phyloP scores from a whole-genome alignment of 495 filamentous ascomycete genomes.

The Neurospora sublineolata region DNA sequence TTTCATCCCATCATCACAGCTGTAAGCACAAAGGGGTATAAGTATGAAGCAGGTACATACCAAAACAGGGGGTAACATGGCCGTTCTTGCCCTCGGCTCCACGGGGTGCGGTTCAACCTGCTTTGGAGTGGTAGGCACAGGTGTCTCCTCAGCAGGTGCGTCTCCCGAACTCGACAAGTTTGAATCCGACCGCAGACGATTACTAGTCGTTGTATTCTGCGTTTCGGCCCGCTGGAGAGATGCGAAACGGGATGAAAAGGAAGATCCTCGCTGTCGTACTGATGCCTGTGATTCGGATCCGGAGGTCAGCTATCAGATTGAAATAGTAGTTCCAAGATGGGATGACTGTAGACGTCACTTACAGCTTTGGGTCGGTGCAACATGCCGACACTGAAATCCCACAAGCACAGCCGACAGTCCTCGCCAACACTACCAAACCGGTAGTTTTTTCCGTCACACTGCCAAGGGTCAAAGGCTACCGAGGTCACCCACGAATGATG shows the following conservation, averaged over 20 bases:
- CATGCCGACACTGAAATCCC: conserved; percentile 98
- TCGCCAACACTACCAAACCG: conserved; percentile 92
- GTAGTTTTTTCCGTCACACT: conserved; percentile 89
- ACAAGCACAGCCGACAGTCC: conserved; percentile 78
- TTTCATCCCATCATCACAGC: neutral
- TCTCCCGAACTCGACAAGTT: conserved; percentile 34
- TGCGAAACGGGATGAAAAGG: conserved; percentile 44
- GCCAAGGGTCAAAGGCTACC: conserved; percentile 91
- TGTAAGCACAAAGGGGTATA: neutral
- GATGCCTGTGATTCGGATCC: conserved; percentile 22
- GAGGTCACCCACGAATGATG: conserved; percentile 92
- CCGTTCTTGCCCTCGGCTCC: conserved; percentile 65
- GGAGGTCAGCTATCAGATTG: conserved; percentile 3
- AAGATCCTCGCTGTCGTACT: conserved; percentile 48
- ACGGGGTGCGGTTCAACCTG: conserved; percentile 59
- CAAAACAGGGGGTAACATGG: conserved; percentile 89
- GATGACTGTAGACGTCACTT: conserved; percentile 13
- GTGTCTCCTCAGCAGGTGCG: conserved; percentile 28
- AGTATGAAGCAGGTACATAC: conserved; percentile 29
- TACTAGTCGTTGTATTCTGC: conserved; percentile 37
- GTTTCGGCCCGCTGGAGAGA: conserved; percentile 36
- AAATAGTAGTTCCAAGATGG: no score
- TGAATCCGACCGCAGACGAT: conserved; percentile 54
- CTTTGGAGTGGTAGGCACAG: neutral
- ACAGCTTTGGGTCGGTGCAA: conserved; percentile 72